phyloP scores from a whole-genome alignment of 2,329 filamentous ascomycete genomes.

The Xylariaceae sp. region DNA sequence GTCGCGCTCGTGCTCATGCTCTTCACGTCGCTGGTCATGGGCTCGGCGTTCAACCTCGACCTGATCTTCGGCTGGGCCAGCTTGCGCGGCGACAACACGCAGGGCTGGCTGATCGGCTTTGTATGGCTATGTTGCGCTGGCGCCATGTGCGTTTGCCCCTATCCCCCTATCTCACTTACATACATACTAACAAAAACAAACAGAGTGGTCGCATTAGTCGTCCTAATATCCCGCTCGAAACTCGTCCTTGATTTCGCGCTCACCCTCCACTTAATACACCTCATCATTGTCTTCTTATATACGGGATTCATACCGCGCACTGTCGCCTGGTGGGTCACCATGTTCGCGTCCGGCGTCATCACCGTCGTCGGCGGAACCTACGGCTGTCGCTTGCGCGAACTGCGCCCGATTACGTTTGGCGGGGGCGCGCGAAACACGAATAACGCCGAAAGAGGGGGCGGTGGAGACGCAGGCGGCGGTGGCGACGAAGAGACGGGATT shows the following conservation, averaged over 20 bases:
- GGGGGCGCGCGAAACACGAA: slow-evolving; percentile 41
- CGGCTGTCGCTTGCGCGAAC: slow-evolving; percentile 85
- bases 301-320: slow-evolving; percentile 70
- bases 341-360: slow-evolving; percentile 42
- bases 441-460: slow-evolving; percentile 34
- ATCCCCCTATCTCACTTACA: neutral
- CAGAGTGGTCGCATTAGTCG: slow-evolving; percentile 77
- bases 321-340: slow-evolving; percentile 77
- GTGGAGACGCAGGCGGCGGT: slow-evolving; percentile 17
- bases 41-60: slow-evolving; percentile 47
- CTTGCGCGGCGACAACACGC: slow-evolving; percentile 57
- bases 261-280: slow-evolving; percentile 78
- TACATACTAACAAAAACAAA: neutral
- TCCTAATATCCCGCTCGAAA: slow-evolving; percentile 83
- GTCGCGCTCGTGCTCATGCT: slow-evolving; percentile 48
- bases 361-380: slow-evolving; percentile 68
- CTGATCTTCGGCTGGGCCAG: slow-evolving; percentile 54
- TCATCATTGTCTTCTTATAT: slow-evolving; percentile 73
- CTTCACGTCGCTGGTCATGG: slow-evolving; percentile 56
- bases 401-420: slow-evolving; percentile 83
- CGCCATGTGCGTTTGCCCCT: slow-evolving; percentile 41
- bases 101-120: slow-evolving; percentile 56
- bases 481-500: slow-evolving; percentile 46
- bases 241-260: slow-evolving; percentile 92
- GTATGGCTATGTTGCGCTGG: slow-evolving; percentile 51